phyloP scores from a whole-genome alignment of 1,284 basidiomycete genomes.

The Cutaneotrichosporon cavernicola region DNA sequence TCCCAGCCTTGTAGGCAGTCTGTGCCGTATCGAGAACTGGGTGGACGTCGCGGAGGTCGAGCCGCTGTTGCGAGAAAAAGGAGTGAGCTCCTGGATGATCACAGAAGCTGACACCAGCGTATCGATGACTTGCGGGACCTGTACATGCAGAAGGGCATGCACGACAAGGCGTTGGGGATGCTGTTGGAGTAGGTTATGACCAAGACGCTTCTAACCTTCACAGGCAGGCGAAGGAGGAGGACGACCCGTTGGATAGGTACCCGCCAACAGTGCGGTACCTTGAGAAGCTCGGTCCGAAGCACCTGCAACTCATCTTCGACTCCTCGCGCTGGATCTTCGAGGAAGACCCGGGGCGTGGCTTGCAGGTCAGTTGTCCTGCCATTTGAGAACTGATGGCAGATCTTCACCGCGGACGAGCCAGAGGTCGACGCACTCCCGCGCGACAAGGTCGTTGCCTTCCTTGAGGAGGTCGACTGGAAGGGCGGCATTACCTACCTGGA shows the following conservation, averaged over 20 bases:
- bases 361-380: slow-evolving; percentile 60
- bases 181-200: slow-evolving; percentile 66
- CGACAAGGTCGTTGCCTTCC: slow-evolving; percentile 68
- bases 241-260: slow-evolving; percentile 74
- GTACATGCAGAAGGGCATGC: slow-evolving; percentile 94
- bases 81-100: slow-evolving; percentile 58
- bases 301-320: slow-evolving; percentile 74
- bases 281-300: slow-evolving; percentile 79
- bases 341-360: slow-evolving; percentile 66
- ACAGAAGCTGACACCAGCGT: slow-evolving; percentile 61
- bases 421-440: slow-evolving; percentile 80
- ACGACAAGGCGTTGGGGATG: slow-evolving; percentile 78
- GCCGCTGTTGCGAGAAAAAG: slow-evolving; percentile 73
- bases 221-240: slow-evolving; percentile 76
- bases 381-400: slow-evolving; percentile 56
- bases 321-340: slow-evolving; percentile 82
- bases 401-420: slow-evolving; percentile 82
- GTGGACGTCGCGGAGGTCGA: slow-evolving; percentile 96
- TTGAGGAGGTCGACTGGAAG: slow-evolving; percentile 68
- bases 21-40: slow-evolving; percentile 93
- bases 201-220: neutral
- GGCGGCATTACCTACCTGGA: slow-evolving; percentile 81
- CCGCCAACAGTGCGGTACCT: slow-evolving; percentile 84
- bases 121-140: slow-evolving; percentile 85
- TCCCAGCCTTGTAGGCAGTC: slow-evolving; percentile 76